Evolutionary conservation across 1,139 yeast species (phyloP), one percentile per base, ranked within the genome.

Genomic region (Geotrichum europaeum): DNA sequence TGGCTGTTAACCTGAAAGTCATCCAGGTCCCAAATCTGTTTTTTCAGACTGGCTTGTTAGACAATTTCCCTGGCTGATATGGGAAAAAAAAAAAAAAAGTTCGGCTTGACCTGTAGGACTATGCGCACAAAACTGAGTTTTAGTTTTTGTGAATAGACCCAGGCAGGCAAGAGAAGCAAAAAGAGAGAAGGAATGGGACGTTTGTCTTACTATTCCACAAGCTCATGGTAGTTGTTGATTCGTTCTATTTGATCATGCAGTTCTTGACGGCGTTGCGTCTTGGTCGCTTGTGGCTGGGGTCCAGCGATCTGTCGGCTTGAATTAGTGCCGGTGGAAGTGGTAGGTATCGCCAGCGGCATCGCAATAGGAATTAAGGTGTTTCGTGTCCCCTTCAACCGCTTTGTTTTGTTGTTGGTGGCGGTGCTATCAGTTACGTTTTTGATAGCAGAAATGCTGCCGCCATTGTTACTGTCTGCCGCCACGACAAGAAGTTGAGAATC

Each of bases 1-100:
- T 62, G 61, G 1, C 67, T 65, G 57, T 69, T 70, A 43, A 66
- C 60, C 20, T 65, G 61, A 56, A 72, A 72, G 55, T 72, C 75
- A 3, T 55, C 58, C 3, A 64, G 65, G 22, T 65, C 65, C 71
- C 71, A 68, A 7, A 60, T 57, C 25, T 63, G 62, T 12, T 49
- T 55, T 28, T 45, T 22, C 15, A 62, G 53, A 40, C 64, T 58
- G 45, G 13, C 36, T 36, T 43, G 49, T 13, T 25, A 40, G 25
- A 32, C 18, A 25, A 20, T 30, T 22, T 20, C 18, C 9, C 25
- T 24, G 25, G 4, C 4, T n/a, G 7, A 20, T 1, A 15, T 1
- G n/a, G 28, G 15, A 28, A 28, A 10, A 4, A 28, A n/a, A 12
- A 25, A 49, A n/a, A 6, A n/a, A 22, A n/a, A 24, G 4, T 18